Conservation (phyloP, 1,139 yeast species). For the Sugiyamaella pinicola region DNA sequence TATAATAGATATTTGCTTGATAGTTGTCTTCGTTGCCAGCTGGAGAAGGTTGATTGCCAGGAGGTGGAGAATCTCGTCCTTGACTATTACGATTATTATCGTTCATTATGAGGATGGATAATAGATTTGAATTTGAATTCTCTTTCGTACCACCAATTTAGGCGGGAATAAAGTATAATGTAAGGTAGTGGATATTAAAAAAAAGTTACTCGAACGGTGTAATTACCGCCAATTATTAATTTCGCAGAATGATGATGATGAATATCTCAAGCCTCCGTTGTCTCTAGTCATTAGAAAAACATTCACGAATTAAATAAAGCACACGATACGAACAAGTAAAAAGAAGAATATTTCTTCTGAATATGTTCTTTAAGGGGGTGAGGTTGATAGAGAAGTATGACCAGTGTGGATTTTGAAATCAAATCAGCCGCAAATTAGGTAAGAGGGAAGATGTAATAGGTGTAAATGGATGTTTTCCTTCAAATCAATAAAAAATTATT, state of each 20-base stretch:
- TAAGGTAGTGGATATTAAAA: not conserved
- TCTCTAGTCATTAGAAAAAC: constrained; percentile 1
- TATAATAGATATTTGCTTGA: constrained; percentile 14
- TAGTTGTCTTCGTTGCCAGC: constrained; percentile 1
- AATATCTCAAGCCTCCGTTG: not conserved
- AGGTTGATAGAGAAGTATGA: too few relatives aligned
- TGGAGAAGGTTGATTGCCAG: not conserved
- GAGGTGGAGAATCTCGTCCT: constrained; percentile 2
- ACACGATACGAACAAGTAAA: not conserved
- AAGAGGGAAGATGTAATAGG: too few relatives aligned
- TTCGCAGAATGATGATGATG: not conserved
- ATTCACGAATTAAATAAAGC: not conserved
- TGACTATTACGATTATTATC: constrained; percentile 6
- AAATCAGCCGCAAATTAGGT: too few relatives aligned
- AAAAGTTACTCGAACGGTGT: not conserved
- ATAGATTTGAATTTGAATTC: not conserved
- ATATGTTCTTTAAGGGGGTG: too few relatives aligned
- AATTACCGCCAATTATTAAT: not conserved
- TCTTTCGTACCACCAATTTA: not conserved
- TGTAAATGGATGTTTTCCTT: too few relatives aligned
- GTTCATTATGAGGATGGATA: not conserved
- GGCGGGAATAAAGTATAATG: not conserved
- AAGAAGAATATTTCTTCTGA: not conserved
- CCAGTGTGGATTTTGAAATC: too few relatives aligned
- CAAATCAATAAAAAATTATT: too few relatives aligned